Base-by-base conservation (phyloP, 257 asterid species). In the Primulina tabacum region DNA sequence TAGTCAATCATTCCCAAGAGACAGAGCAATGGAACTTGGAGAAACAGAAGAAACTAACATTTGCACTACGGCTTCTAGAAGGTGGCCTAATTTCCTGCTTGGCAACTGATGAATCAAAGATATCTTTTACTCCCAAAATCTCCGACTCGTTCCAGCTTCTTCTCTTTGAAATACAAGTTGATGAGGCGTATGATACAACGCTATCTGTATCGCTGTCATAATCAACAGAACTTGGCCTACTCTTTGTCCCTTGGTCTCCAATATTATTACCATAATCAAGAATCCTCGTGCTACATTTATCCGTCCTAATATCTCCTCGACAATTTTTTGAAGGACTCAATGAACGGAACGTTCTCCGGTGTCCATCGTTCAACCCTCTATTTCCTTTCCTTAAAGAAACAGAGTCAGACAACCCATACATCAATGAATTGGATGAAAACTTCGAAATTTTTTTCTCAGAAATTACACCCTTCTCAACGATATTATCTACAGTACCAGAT, bases 131-230 rank as follows among this genome's bases (percentile, higher is more conserved):
- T 32, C 81, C 83, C 52, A 80, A 62, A 38, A 81, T 78, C n/a
- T 88, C 92, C 0, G 91, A 82, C 35, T 82, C 86, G 4, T 73
- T 82, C 97, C 97, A 90, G 85, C 96, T 88, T 72, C 88, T 80
- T 71, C 97, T 73, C 83, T 77, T 88, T 8, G 85, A 70, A 3
- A 71, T 50, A 10, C 57, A 66, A 4, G 66, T 50, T 7, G 83
- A 71, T 4, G 86, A 78, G 4, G 75, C 47, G 8, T 80, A 80
- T 1, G 88, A 86, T 17, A 72, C 2, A 20, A 76, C 68, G 63
- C 89, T 75, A 58, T 83, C 91, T 2, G 76, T 73, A 76, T 86
- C 91, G 16, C 88, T 77, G 74, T 87, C 88, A 64, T 80, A 78
- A 37, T 76, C 84, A 18, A 61, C 34, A 70, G 82, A 73, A 50